phyloP scores from a whole-genome alignment of 306 rosid species.

The Senna siamea region DNA sequence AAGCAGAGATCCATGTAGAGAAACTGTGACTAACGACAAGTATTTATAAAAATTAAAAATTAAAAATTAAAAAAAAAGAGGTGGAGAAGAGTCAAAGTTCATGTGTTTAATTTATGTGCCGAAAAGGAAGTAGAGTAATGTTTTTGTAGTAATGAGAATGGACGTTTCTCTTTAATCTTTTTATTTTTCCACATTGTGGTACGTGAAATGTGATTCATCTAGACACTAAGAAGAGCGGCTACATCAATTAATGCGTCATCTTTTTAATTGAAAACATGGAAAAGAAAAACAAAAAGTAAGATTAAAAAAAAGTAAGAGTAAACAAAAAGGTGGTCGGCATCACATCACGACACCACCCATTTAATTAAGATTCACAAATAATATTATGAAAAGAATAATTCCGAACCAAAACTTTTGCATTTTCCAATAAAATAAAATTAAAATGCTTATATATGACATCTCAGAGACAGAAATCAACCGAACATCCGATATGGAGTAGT shows the following conservation, averaged over 20 bases:
- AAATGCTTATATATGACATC: background rate
- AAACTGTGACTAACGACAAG: background rate
- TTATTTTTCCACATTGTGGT: background rate
- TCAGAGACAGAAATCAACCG: background rate
- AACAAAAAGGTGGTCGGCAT: slow-evolving; percentile 33
- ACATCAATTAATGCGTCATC: slow-evolving; percentile 1
- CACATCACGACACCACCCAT: slow-evolving; percentile 20
- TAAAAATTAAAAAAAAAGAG: background rate
- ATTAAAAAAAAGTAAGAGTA: background rate
- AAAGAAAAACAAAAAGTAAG: background rate
- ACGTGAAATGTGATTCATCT: slow-evolving; percentile 8
- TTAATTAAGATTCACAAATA: slow-evolving; percentile 31
- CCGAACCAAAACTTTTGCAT: background rate
- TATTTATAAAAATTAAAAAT: background rate
- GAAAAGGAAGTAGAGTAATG: slow-evolving; percentile 26
- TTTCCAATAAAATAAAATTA: background rate
- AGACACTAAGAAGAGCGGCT: background rate
- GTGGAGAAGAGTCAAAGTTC: background rate
- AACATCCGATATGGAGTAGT: background rate
- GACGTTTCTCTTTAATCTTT: background rate
- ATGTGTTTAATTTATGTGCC: background rate
- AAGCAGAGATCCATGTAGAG: background rate
- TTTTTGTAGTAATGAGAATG: background rate
- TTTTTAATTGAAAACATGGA: slow-evolving; percentile 1
- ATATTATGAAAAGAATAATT: background rate